Conservation (phyloP, 495 filamentous ascomycete genomes). For the Friedmanniomyces simplex region DNA sequence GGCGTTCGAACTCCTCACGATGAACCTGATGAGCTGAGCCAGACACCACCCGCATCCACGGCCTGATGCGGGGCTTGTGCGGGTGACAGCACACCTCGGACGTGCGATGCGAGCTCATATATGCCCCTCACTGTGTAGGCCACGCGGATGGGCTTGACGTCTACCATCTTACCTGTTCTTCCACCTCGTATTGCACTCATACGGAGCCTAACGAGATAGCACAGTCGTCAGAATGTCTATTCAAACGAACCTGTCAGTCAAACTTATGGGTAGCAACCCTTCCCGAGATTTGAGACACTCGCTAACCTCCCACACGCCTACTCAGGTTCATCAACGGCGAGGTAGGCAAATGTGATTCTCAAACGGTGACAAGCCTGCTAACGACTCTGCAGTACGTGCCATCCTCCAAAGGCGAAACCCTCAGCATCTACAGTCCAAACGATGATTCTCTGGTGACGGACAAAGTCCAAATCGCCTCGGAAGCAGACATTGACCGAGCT, state of each 20-base stretch:
- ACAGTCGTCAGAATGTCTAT: neutral
- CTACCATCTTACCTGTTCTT: neutral
- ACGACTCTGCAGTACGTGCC: constrained; percentile 30
- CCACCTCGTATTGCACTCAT: neutral
- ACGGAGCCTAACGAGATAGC: neutral
- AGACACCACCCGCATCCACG: too few relatives aligned
- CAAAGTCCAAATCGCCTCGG: constrained; percentile 26
- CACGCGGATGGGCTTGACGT: neutral
- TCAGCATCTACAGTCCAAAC: constrained; percentile 34
- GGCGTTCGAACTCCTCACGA: too few relatives aligned
- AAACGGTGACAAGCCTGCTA: constrained; percentile 8
- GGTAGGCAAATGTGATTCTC: constrained; percentile 19
- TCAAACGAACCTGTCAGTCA: neutral
- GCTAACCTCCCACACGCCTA: constrained; percentile 7
- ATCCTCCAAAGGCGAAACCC: constrained; percentile 32
- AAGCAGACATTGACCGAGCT: constrained; percentile 30
- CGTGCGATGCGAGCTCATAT: neutral
- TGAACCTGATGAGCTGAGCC: too few relatives aligned
- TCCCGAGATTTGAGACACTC: too few relatives aligned
- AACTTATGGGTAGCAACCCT: too few relatives aligned
- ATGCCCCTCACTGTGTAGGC: neutral
- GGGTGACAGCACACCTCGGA: neutral
- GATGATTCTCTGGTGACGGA: constrained; percentile 33
- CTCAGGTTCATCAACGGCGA: constrained; percentile 27
- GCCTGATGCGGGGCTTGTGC: neutral